Conservation (phyloP, 768 basidiomycete species). For the Podaxis mareebaensis region DNA sequence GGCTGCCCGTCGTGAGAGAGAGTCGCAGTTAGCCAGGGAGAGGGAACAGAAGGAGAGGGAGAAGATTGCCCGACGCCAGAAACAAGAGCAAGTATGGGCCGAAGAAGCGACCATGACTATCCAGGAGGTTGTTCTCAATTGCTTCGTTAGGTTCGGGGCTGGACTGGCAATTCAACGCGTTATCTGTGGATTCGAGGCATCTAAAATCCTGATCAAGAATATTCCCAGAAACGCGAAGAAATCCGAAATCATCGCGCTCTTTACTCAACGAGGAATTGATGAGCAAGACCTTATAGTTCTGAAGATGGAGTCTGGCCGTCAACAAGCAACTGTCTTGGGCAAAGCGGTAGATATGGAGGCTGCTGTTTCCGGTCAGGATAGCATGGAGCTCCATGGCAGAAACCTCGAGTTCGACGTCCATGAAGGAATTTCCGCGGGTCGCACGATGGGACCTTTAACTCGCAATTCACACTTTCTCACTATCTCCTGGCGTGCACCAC, state of each 20-base stretch:
- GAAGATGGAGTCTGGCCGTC: slow-evolving; percentile 27
- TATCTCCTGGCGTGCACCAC: slow-evolving; percentile 54
- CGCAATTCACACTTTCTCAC: slow-evolving; percentile 40
- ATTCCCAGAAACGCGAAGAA: slow-evolving; percentile 15
- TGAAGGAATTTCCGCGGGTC: slow-evolving; percentile 35
- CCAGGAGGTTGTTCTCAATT: slow-evolving; percentile 16
- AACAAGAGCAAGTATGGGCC: slow-evolving; percentile 9
- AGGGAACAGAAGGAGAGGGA: slow-evolving; percentile 1
- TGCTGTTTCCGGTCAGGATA: slow-evolving; percentile 46
- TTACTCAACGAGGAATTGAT: slow-evolving; percentile 15
- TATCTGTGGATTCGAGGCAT: slow-evolving; percentile 19
- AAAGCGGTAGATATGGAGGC: slow-evolving; percentile 40
- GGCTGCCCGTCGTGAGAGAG: background rate
- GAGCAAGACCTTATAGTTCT: slow-evolving; percentile 2
- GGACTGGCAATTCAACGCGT: slow-evolving; percentile 17
- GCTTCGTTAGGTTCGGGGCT: slow-evolving; percentile 24
- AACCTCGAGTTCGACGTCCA: slow-evolving; percentile 42
- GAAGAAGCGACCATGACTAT: slow-evolving; percentile 10
- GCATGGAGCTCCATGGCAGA: slow-evolving; percentile 46
- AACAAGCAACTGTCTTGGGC: slow-evolving; percentile 44
- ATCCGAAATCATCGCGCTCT: slow-evolving; percentile 19
- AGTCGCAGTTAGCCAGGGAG: background rate
- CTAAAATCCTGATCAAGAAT: slow-evolving; percentile 18
- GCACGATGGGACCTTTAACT: slow-evolving; percentile 39
- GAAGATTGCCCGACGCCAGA: background rate